These are phyloP conservation scores for Neofusicoccum kwambonambiense DNA, from an alignment of 2,329 filamentous ascomycete species.

Conservation along the genomic window DNA sequence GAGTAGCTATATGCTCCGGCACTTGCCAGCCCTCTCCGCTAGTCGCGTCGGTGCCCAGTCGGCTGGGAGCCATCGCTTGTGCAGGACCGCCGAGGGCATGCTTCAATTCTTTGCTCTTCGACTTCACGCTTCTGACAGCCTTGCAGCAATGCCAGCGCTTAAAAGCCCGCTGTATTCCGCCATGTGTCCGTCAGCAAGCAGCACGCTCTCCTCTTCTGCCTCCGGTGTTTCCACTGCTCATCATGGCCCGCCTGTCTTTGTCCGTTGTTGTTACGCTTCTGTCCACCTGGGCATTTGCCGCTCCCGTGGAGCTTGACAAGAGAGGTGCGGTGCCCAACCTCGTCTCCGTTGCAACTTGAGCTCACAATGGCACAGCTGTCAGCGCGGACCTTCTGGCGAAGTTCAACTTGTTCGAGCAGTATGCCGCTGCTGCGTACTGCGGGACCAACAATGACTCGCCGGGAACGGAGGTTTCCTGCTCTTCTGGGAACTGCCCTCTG, in stretches of 20 bases:
- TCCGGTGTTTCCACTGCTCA: neutral
- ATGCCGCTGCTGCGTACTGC: constrained; percentile 48
- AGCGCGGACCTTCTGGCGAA: constrained; percentile 11
- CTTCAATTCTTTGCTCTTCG: neutral
- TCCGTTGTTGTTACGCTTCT: neutral
- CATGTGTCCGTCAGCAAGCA: neutral
- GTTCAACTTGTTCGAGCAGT: constrained; percentile 34
- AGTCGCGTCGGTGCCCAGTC: neutral
- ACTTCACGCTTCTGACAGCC: neutral
- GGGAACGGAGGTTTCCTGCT: neutral
- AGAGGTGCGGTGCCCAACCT: neutral
- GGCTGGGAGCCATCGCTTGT: neutral
- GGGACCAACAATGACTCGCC: constrained; percentile 28
- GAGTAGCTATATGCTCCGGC: neutral
- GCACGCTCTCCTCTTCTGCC: neutral
- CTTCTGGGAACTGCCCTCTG: constrained; percentile 2
- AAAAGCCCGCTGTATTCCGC: neutral
- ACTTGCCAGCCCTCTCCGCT: neutral
- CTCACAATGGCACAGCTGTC: constrained; percentile 6
- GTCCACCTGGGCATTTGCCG: neutral
- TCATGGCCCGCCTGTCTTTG: constrained; percentile 6
- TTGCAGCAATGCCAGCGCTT: neutral
- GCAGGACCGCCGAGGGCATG: neutral
- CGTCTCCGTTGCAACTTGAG: neutral
- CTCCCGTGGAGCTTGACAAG: neutral